These are phyloP conservation scores for Pholiota molesta DNA, from an alignment of 768 basidiomycete species.

Conservation along the genomic window DNA sequence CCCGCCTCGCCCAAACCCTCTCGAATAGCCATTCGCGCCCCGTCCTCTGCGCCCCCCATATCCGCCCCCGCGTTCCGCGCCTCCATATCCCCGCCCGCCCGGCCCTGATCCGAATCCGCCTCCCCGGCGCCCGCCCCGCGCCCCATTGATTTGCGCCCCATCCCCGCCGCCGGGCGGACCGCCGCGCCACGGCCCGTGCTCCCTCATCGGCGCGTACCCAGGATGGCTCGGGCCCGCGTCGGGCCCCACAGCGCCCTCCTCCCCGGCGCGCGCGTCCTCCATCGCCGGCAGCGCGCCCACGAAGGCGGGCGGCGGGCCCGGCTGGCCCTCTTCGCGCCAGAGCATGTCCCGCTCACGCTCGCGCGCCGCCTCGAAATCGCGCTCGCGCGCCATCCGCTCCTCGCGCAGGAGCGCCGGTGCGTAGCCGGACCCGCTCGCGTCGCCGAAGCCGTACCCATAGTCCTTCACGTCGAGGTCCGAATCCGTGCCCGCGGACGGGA, in stretches of 20 bases:
- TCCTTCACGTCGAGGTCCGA: conserved; percentile 57
- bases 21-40: conserved; percentile 12
- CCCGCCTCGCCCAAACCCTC: conserved; percentile 9
- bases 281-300: not conserved
- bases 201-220: not conserved
- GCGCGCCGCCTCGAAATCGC: conserved; percentile 5
- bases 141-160: not conserved
- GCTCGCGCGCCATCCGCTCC: conserved; percentile 28
- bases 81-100: conserved; percentile 11
- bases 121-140: conserved; percentile 6
- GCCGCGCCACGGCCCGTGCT: not conserved
- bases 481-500: conserved; percentile 2
- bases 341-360: not conserved
- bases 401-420: conserved; percentile 31
- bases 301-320: not conserved
- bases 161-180: conserved; percentile 3
- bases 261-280: not conserved
- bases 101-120: not conserved
- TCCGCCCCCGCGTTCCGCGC: conserved; percentile 14
- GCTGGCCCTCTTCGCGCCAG: conserved; percentile 2
- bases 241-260: conserved; percentile 10
- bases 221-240: conserved; percentile 1
- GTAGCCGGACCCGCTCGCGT: conserved; percentile 39
- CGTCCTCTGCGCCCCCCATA: conserved; percentile 17
- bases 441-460: conserved; percentile 68